phyloP scores from a whole-genome alignment of 2,329 filamentous ascomycete species.

The Pseudopithomyces chartarum region DNA sequence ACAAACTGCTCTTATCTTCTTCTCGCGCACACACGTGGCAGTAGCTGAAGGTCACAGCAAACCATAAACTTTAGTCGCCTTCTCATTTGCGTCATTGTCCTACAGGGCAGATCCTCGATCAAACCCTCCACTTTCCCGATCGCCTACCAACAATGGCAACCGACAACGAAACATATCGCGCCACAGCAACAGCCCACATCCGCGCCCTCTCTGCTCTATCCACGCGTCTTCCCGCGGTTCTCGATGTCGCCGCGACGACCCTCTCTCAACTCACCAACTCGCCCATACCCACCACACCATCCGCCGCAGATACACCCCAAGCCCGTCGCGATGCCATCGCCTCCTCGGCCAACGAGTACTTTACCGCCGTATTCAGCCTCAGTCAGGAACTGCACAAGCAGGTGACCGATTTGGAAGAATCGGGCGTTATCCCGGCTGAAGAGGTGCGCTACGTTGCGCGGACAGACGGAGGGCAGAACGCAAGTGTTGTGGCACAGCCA shows the following conservation, averaged over 20 bases:
- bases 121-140: neutral
- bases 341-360: slow-evolving; percentile 69
- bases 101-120: neutral
- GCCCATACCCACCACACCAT: slow-evolving; percentile 57
- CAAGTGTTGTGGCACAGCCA: neutral
- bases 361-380: slow-evolving; percentile 67
- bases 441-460: slow-evolving; percentile 23
- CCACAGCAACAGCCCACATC: slow-evolving; percentile 40
- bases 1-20: neutral
- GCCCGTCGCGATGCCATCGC: slow-evolving; percentile 46
- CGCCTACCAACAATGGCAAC: slow-evolving; percentile 3
- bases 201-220: slow-evolving; percentile 36
- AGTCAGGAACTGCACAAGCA: slow-evolving; percentile 33
- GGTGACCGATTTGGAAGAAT: slow-evolving; percentile 35
- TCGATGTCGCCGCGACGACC: slow-evolving; percentile 79
- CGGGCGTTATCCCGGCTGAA: slow-evolving; percentile 38
- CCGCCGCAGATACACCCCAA: slow-evolving; percentile 43
- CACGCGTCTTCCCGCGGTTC: slow-evolving; percentile 49
- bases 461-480: neutral
- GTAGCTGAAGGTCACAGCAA: too few species aligned
- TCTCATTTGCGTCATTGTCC: neutral
- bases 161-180: slow-evolving; percentile 26
- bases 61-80: neutral
- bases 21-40: neutral
- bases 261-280: slow-evolving; percentile 65